Evolutionary conservation across 129 eudicot genomes (phyloP).

Genomic region (Helianthus tuberosus): DNA sequence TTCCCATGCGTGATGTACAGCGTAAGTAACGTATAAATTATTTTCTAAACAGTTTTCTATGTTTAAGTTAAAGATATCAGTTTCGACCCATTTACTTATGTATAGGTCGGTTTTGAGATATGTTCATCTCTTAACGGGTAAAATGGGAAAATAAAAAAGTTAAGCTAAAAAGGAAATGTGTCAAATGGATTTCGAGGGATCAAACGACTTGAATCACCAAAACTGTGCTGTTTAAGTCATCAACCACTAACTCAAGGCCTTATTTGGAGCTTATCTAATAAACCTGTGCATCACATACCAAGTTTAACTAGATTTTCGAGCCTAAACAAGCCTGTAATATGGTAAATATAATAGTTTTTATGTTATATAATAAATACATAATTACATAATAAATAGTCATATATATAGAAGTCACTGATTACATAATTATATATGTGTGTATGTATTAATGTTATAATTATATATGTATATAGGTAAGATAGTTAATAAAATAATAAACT

Average conservation of each 20-base stretch:
- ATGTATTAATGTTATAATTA: too few species aligned
- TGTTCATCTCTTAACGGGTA: not conserved
- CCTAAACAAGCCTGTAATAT: too few species aligned
- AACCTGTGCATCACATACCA: too few species aligned
- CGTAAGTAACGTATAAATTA: conserved; percentile 42
- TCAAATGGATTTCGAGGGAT: not conserved
- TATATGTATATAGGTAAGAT: too few species aligned
- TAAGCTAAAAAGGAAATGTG: not conserved
- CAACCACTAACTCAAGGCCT: not conserved
- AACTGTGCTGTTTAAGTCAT: not conserved
- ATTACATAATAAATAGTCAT: too few species aligned
- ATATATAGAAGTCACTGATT: too few species aligned
- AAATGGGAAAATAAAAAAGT: not conserved
- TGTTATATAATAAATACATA: too few species aligned
- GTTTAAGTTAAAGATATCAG: not conserved
- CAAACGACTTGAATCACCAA: not conserved
- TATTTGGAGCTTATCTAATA: too few species aligned
- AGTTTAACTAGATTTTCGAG: too few species aligned
- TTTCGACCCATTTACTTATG: not conserved
- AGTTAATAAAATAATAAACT: too few species aligned
- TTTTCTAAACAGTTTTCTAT: not conserved
- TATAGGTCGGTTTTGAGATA: not conserved
- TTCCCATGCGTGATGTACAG: conserved; percentile 42
- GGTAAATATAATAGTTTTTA: too few species aligned
- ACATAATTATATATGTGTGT: too few species aligned